These are phyloP conservation scores for Pythium guiyangense DNA, from an alignment of 352 stramenopile species.

Conservation along the genomic window DNA sequence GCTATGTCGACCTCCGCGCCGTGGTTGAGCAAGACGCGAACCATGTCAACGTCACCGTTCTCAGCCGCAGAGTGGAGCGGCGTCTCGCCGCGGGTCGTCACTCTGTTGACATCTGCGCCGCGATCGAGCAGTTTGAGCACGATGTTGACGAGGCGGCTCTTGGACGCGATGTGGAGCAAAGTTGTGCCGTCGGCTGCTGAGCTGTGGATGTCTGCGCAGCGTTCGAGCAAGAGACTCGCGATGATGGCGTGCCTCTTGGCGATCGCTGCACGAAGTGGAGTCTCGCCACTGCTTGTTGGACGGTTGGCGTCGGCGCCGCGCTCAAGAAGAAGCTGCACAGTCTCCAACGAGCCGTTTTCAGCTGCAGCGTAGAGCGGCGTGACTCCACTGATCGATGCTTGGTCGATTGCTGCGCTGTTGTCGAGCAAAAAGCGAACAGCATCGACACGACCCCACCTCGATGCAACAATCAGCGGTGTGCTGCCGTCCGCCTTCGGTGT, in stretches of 20 bases:
- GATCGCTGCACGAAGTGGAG: neutral
- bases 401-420: neutral
- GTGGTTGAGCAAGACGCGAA: too few species aligned
- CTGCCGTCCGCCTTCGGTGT: too few species aligned
- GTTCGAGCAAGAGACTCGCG: neutral
- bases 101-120: too few species aligned
- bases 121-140: neutral
- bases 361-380: neutral
- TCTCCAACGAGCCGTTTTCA: neutral
- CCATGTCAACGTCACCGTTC: neutral
- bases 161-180: neutral
- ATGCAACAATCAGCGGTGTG: neutral
- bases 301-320: neutral
- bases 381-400: too few species aligned
- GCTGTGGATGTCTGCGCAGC: neutral
- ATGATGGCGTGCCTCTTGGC: neutral
- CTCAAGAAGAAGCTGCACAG: slow-evolving; percentile 1
- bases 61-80: too few species aligned
- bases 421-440: neutral
- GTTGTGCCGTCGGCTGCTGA: neutral
- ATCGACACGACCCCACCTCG: neutral
- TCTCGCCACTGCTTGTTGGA: neutral
- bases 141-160: neutral
- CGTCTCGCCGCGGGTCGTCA: too few species aligned
- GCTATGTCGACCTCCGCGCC: neutral